Evolutionary conservation across 768 basidiomycete genomes (phyloP).

Genomic region (Cystobasidium ongulense): DNA sequence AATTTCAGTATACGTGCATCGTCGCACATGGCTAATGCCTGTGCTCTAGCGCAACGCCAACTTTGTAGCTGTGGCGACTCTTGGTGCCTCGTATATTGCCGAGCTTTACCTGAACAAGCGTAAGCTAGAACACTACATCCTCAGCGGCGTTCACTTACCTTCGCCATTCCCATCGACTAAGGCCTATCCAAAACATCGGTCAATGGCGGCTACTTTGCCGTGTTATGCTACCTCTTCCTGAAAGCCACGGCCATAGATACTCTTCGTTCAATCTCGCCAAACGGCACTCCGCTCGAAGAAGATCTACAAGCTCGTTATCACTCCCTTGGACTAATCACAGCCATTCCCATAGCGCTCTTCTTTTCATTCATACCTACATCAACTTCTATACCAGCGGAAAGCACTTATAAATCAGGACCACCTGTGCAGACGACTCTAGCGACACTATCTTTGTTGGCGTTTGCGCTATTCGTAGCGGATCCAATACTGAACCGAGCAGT

Average conservation of each 20-base stretch:
- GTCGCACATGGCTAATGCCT: background rate
- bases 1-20: background rate
- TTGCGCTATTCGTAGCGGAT: slow-evolving; percentile 34
- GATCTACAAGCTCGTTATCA: background rate
- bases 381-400: background rate
- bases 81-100: slow-evolving; percentile 8
- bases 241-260: background rate
- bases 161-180: background rate
- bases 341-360: background rate
- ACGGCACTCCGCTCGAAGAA: background rate
- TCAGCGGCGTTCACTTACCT: background rate
- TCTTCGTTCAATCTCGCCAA: background rate
- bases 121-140: background rate
- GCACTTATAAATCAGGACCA: background rate
- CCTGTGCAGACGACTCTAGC: slow-evolving; percentile 27
- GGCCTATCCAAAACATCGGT: slow-evolving; percentile 3
- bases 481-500: slow-evolving; percentile 35
- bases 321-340: background rate
- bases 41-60: slow-evolving; percentile 9
- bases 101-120: slow-evolving; percentile 23
- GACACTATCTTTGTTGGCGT: slow-evolving; percentile 30
- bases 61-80: slow-evolving; percentile 16
- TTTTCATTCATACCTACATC: slow-evolving; percentile 5
- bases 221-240: slow-evolving; percentile 23
- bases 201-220: background rate